Conservation (phyloP, 192 early-diverging fungal genomes). For the Coemansia sp. region DNA sequence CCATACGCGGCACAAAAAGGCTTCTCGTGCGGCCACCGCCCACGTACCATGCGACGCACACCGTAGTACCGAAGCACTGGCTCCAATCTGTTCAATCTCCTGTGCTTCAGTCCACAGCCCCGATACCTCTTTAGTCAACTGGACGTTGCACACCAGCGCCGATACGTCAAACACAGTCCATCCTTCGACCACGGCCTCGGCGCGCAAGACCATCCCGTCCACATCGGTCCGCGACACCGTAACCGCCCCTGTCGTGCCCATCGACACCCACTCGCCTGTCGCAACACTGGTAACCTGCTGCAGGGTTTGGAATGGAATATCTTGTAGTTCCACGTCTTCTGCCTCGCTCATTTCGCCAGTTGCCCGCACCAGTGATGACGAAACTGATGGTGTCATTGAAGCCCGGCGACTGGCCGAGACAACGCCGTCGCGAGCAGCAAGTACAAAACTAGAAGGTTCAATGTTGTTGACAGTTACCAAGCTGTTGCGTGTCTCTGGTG, state of each 20-base stretch:
- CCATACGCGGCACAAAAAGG: constrained; percentile 40
- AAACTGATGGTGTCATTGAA: not conserved
- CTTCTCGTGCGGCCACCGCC: constrained; percentile 35
- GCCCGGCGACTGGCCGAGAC: constrained; percentile 1
- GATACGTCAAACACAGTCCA: constrained; percentile 47
- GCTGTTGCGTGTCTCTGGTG: not conserved
- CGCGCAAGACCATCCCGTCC: constrained; percentile 22
- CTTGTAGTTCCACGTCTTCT: constrained; percentile 7
- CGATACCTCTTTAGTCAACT: constrained; percentile 2
- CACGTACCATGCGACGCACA: constrained; percentile 23
- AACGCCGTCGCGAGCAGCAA: not conserved
- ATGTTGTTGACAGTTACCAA: not conserved
- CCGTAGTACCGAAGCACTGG: constrained; percentile 8
- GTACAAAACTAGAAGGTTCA: too few relatives aligned
- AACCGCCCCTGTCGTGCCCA: constrained; percentile 22
- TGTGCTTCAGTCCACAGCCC: constrained; percentile 28
- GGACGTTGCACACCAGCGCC: not conserved
- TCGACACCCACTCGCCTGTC: constrained; percentile 13
- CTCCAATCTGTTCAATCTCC: constrained; percentile 12
- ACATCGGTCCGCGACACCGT: constrained; percentile 17
- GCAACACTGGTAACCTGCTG: constrained; percentile 12
- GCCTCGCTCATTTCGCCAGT: not conserved
- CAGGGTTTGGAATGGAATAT: constrained; percentile 21
- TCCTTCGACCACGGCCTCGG: constrained; percentile 32
- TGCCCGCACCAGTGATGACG: not conserved